Evolutionary conservation across 345 rosid genomes (phyloP).

Genomic region (Eucalyptus sideroxylon): DNA sequence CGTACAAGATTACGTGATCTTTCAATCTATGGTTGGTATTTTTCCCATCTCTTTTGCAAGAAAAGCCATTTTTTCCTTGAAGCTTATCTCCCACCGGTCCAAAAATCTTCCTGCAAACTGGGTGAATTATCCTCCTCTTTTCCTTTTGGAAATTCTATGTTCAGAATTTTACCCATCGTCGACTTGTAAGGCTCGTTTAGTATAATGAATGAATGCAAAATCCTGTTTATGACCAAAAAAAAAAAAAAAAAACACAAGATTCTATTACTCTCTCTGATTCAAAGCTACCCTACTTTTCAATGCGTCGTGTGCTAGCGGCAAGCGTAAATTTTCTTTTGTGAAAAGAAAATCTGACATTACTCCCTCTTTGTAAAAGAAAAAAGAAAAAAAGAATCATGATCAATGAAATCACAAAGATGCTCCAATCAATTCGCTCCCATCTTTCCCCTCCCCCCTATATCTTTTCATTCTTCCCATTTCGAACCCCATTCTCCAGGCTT

Average conservation of each 20-base stretch:
- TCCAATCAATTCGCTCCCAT: not conserved
- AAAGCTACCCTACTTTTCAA: not conserved
- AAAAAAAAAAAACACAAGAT: not conserved
- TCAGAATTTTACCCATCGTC: too few species aligned
- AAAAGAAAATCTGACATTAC: not conserved
- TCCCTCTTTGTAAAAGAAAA: not conserved
- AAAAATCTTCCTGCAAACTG: too few species aligned
- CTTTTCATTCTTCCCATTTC: not conserved
- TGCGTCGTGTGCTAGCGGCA: not conserved
- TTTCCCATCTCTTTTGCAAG: not conserved
- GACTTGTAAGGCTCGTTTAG: too few species aligned
- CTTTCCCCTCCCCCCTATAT: not conserved
- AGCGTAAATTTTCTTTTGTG: not conserved
- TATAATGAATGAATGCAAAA: too few species aligned
- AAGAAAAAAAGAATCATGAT: not conserved
- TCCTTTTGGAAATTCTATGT: too few species aligned
- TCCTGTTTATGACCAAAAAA: too few species aligned
- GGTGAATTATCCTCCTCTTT: too few species aligned
- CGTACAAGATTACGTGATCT: not conserved
- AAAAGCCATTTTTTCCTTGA: not conserved
- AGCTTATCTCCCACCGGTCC: not conserved
- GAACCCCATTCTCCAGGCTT: not conserved
- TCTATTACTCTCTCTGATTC: not conserved
- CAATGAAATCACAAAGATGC: not conserved
- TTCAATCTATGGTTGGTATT: not conserved